Percentiles rank a stretch among this genome's conserved stretches.
phyloP scores from a whole-genome alignment of 345 rosid genomes.

The Gossypium herbaceum region DNA sequence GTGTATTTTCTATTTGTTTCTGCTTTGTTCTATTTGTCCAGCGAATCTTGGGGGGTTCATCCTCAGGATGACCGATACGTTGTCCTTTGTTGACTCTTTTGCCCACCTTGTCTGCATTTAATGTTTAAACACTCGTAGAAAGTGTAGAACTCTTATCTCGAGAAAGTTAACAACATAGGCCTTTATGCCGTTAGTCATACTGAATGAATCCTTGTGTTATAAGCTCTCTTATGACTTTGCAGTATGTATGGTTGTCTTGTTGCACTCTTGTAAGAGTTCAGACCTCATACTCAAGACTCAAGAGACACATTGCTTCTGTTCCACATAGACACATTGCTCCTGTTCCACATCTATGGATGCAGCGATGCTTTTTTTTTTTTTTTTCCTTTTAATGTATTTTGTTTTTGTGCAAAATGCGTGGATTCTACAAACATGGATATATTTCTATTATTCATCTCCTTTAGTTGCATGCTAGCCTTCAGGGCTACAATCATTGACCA shows the following conservation, averaged over 20 bases:
- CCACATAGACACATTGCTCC: too few species aligned
- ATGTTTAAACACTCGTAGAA: conserved; percentile 61
- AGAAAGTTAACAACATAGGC: conserved; percentile 65
- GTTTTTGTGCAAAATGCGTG: too few species aligned
- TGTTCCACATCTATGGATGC: neutral
- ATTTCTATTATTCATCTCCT: neutral
- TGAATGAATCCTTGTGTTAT: conserved; percentile 77
- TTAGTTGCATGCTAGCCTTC: neutral
- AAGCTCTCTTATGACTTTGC: conserved; percentile 88
- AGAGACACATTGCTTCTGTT: too few species aligned
- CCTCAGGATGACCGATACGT: too few species aligned
- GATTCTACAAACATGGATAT: neutral
- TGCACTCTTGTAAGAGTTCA: too few species aligned
- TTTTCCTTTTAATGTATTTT: too few species aligned
- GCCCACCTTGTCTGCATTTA: neutral
- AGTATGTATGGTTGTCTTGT: conserved; percentile 32
- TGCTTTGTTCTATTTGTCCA: too few species aligned
- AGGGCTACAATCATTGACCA: conserved; percentile 18
- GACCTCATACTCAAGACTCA: too few species aligned
- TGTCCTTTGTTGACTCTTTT: too few species aligned
- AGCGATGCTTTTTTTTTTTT: too few species aligned
- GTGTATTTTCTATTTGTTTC: too few species aligned
- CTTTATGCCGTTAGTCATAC: conserved; percentile 77
- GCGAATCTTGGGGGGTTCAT: too few species aligned
- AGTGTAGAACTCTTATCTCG: conserved; percentile 79